Percentiles rank a stretch among this genome's conserved stretches.
These are phyloP conservation scores for Gamarada debralockiae DNA, from an alignment of 495 filamentous ascomycete species.

Conservation along the genomic window DNA sequence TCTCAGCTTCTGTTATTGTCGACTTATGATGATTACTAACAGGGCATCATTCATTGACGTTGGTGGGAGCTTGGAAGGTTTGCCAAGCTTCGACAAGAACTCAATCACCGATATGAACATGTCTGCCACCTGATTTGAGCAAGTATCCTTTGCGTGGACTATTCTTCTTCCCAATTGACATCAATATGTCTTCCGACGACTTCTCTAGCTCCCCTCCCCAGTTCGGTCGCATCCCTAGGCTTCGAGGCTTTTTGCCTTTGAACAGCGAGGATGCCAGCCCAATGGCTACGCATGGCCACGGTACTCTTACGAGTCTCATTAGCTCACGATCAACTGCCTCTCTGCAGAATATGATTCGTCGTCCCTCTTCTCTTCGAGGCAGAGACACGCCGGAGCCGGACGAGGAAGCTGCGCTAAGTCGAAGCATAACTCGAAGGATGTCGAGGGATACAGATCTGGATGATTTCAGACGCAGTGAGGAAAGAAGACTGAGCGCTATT, in stretches of 20 bases:
- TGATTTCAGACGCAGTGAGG: slow-evolving; percentile 31
- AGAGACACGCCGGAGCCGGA: background rate
- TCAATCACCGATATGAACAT: too few relatives aligned
- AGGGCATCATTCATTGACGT: too few relatives aligned
- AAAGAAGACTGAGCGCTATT: slow-evolving; percentile 46
- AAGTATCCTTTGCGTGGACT: too few relatives aligned
- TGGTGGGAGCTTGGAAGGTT: too few relatives aligned
- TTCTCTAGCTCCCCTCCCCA: slow-evolving; percentile 10
- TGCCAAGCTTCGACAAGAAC: too few relatives aligned
- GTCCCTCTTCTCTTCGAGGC: slow-evolving; percentile 12
- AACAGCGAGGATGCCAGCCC: slow-evolving; percentile 20
- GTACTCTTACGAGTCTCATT: slow-evolving; percentile 35
- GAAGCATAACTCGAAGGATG: slow-evolving; percentile 3
- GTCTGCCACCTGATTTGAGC: too few relatives aligned
- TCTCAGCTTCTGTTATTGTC: too few relatives aligned
- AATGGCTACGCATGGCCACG: slow-evolving; percentile 29
- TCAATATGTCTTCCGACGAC: background rate
- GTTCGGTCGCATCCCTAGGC: slow-evolving; percentile 20
- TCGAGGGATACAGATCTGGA: slow-evolving; percentile 15
- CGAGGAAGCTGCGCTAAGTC: slow-evolving; percentile 4
- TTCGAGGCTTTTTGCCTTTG: slow-evolving; percentile 19
- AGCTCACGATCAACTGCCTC: slow-evolving; percentile 29
- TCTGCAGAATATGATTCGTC: slow-evolving; percentile 3
- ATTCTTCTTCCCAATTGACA: background rate
- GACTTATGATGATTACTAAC: too few relatives aligned